These are phyloP conservation scores for Nitzschia inconspicua DNA, from an alignment of 108 stramenopile species.

Conservation along the genomic window DNA sequence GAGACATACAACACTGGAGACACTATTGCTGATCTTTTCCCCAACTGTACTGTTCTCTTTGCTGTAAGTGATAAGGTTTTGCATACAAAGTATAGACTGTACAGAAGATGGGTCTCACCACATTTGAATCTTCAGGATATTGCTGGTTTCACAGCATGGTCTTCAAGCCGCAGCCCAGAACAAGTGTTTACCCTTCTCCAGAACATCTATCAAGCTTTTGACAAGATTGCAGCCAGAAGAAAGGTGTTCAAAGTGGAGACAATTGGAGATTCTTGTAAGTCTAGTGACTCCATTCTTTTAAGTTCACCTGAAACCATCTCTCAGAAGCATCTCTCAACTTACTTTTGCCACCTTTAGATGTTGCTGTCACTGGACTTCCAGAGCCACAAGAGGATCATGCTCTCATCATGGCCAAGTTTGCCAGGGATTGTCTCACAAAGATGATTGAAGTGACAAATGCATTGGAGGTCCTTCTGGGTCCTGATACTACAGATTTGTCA, in stretches of 20 bases:
- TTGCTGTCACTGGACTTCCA: conserved; percentile 51
- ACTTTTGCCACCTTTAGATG: conserved; percentile 50
- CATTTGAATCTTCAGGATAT: not conserved
- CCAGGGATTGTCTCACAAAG: conserved; percentile 32
- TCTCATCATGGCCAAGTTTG: conserved; percentile 37
- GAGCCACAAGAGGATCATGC: conserved; percentile 45
- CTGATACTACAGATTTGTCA: conserved; percentile 22
- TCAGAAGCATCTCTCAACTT: conserved; percentile 40
- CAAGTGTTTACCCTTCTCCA: no score
- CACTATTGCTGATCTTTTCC: conserved; percentile 2
- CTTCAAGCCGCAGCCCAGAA: no score
- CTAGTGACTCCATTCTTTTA: conserved; percentile 5
- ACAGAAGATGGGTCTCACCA: not conserved
- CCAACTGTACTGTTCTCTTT: not conserved
- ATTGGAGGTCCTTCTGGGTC: conserved; percentile 15
- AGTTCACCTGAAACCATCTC: not conserved
- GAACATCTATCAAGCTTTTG: no score
- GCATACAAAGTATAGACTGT: not conserved
- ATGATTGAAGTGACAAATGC: conserved; percentile 18
- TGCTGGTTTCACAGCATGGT: conserved; percentile 13
- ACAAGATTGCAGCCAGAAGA: no score
- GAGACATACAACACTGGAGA: not conserved
- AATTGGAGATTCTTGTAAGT: not conserved
- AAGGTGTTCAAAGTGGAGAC: no score
- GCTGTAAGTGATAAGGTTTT: not conserved